A percentile compares a stretch with the other conserved stretches of the same genome.
These are phyloP conservation scores for Aquilaria agallochum DNA, from an alignment of 441 rosid genomes.

Conservation along the genomic window DNA sequence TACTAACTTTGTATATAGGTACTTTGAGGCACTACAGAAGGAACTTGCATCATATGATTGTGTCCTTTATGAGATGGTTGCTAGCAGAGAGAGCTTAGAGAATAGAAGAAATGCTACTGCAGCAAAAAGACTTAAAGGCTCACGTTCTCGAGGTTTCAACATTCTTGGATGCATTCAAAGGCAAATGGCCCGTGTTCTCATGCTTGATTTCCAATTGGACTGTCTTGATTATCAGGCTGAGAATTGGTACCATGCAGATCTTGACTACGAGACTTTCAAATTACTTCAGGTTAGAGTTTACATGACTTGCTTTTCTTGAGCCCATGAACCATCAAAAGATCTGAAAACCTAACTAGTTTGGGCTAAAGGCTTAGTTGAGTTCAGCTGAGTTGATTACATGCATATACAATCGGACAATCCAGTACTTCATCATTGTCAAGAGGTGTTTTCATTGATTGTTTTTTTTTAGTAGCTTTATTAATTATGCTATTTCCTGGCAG, in stretches of 20 bases:
- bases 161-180: constrained; percentile 78
- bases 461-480: too few relatives aligned
- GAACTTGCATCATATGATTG: constrained; percentile 80
- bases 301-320: too few relatives aligned
- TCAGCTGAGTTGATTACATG: too few relatives aligned
- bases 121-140: constrained; percentile 43
- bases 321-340: neutral
- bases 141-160: constrained; percentile 67
- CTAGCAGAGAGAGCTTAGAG: constrained; percentile 79
- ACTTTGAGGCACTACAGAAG: constrained; percentile 74
- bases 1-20: constrained; percentile 35
- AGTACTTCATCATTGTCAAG: too few relatives aligned
- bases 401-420: too few relatives aligned
- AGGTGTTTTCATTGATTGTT: too few relatives aligned
- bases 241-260: constrained; percentile 98
- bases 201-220: constrained; percentile 86
- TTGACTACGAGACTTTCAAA: constrained; percentile 83
- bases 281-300: constrained; percentile 64
- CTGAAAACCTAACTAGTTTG: neutral
- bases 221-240: constrained; percentile 74
- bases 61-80: constrained; percentile 91
- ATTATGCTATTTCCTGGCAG: too few relatives aligned
- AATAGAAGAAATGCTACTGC: constrained; percentile 47
- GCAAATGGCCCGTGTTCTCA: constrained; percentile 73
- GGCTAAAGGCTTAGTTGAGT: neutral